These are phyloP conservation scores for Exophiala lecanii-corni DNA, from an alignment of 2,329 filamentous ascomycete species.

Conservation along the genomic window DNA sequence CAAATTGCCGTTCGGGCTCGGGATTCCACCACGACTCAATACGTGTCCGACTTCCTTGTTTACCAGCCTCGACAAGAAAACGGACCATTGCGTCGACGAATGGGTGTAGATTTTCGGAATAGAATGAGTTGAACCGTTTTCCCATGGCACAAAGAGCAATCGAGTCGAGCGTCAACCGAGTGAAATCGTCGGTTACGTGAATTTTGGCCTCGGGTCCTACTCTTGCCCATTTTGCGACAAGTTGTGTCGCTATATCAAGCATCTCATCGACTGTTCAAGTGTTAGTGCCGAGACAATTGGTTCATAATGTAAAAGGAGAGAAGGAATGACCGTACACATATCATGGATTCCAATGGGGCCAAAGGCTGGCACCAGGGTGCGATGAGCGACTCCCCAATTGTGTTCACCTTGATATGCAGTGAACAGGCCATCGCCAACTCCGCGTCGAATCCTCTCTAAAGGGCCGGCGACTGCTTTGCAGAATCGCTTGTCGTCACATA, in stretches of 20 bases:
- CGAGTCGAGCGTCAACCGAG: slow-evolving; percentile 67
- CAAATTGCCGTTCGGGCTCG: slow-evolving; percentile 13
- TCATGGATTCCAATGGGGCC: slow-evolving; percentile 41
- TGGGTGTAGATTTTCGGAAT: slow-evolving; percentile 63
- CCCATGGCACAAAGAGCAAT: slow-evolving; percentile 68
- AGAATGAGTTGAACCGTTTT: slow-evolving; percentile 71
- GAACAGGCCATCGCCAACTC: slow-evolving; percentile 62
- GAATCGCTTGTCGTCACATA: slow-evolving; percentile 64
- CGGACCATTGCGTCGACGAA: slow-evolving; percentile 65
- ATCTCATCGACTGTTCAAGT: slow-evolving; percentile 13
- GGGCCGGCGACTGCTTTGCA: slow-evolving; percentile 51
- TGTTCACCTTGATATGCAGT: slow-evolving; percentile 48
- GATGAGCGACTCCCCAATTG: slow-evolving; percentile 62
- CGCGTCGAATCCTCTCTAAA: slow-evolving; percentile 55
- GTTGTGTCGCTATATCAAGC: slow-evolving; percentile 35
- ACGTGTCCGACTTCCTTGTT: slow-evolving; percentile 45
- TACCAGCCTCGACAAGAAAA: slow-evolving; percentile 55
- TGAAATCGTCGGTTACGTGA: slow-evolving; percentile 62
- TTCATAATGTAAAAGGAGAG: not conserved
- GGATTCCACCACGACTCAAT: slow-evolving; percentile 35
- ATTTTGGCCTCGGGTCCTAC: slow-evolving; percentile 55
- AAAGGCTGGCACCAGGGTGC: slow-evolving; percentile 44
- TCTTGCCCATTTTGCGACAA: slow-evolving; percentile 41
- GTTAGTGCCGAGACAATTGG: not conserved
- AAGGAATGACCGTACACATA: slow-evolving; percentile 34